Conservation (phyloP, 1,139 yeast species). For the Saccharomyces pastorianus region DNA sequence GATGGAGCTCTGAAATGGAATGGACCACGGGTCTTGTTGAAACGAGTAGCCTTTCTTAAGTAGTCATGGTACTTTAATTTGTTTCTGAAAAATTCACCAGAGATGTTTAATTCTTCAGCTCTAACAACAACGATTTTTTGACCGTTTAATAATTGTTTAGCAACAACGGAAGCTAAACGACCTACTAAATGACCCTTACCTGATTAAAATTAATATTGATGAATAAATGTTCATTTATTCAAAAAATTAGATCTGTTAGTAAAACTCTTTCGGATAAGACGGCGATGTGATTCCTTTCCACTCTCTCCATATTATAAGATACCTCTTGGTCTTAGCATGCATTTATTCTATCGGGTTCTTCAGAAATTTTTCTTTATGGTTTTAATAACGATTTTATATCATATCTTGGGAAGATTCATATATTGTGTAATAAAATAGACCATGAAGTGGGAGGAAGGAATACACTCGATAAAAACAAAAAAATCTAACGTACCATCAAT, state of each 20-base stretch:
- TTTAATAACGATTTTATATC: neutral
- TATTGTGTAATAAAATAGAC: neutral
- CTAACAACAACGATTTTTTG: conserved; percentile 97
- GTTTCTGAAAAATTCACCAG: conserved; percentile 99
- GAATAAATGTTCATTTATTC: neutral
- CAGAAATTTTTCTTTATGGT: neutral
- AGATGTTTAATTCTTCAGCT: conserved; percentile 96
- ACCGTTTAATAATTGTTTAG: conserved; percentile 97
- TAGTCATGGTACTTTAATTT: conserved; percentile 99
- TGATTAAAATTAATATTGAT: conserved; percentile 18
- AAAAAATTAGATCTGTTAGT: conserved; percentile 7
- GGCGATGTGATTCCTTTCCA: neutral
- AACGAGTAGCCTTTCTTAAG: conserved; percentile 98
- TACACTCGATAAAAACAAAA: neutral
- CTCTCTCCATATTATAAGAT: neutral
- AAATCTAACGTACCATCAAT: conserved; percentile 62
- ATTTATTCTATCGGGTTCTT: neutral
- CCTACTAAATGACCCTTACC: conserved; percentile 99
- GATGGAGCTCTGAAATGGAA: conserved; percentile 99
- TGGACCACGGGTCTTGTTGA: conserved; percentile 98
- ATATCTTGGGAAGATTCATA: neutral
- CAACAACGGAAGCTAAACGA: conserved; percentile 97
- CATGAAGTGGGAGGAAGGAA: neutral
- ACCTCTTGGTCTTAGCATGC: neutral
- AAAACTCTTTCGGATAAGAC: neutral